Evolutionary conservation across 169 alveolate species (phyloP).

Genomic region (Plasmodium yoelii): DNA sequence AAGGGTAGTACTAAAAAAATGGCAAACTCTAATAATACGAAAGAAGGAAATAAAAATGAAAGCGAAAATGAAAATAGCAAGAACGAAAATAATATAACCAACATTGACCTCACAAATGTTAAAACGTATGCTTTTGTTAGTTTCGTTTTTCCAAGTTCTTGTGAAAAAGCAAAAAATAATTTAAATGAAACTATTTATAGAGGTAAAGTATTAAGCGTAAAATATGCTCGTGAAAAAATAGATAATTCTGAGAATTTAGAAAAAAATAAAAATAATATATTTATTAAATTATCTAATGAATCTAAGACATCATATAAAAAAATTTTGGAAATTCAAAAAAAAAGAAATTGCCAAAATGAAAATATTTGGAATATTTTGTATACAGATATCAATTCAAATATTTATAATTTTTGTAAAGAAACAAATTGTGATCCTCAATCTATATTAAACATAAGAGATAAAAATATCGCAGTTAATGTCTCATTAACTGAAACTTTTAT

Average conservation of each 20-base stretch:
- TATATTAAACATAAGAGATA: constrained; percentile 86
- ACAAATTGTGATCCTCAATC: constrained; percentile 89
- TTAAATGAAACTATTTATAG: constrained; percentile 78
- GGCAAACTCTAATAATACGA: neutral
- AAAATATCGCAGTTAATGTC: constrained; percentile 91
- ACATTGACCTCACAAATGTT: constrained; percentile 56
- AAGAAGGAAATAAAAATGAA: neutral
- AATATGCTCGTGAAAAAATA: constrained; percentile 80
- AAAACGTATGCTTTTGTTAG: constrained; percentile 69
- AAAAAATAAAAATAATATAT: constrained; percentile 62
- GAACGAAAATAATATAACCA: constrained; percentile 4
- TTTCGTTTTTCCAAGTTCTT: constrained; percentile 68
- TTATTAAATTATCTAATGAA: constrained; percentile 83
- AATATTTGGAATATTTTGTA: constrained; percentile 96
- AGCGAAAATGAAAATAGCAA: constrained; percentile 50
- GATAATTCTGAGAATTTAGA: constrained; percentile 18
- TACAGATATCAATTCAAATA: constrained; percentile 94
- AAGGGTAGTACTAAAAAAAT: constrained; percentile 23
- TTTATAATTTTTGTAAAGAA: constrained; percentile 89
- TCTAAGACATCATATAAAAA: constrained; percentile 86
- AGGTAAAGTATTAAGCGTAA: constrained; percentile 81
- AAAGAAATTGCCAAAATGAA: constrained; percentile 88
- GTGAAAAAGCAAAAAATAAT: constrained; percentile 46
- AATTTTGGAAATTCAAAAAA: constrained; percentile 86
- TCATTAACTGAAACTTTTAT: constrained; percentile 94